Base-by-base conservation (phyloP, 805 yeast species). In the Teunomyces stri region DNA sequence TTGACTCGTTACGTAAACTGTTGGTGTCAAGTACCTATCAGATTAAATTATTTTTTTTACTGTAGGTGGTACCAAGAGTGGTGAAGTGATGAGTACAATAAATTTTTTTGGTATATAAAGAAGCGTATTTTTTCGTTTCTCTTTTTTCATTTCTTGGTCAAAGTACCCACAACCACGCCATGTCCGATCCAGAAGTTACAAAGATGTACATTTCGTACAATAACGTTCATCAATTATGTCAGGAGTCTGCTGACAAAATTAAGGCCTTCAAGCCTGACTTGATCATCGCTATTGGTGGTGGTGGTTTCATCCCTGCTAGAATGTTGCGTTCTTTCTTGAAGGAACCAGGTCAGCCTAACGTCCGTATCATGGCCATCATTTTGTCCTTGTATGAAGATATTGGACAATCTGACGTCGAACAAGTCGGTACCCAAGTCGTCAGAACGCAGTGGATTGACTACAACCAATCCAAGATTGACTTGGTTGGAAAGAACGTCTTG, bases 251-350 rank as follows among this genome's bases (percentile, higher is more conserved):
- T 12, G 81, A 75, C 47, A 79, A 76, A 53, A 79, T 87, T 64
- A 82, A 81, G 65, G 68, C 71, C 22, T 85, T 89, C 74, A 81
- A 88, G 58, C 96, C 96, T 34, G 96, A 91, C 66, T 77, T 89
- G 49, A 88, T 91, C 69, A 88, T 92, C 52, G 97, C 98, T 56
- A 89, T 92, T 60, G 99, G 96, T 61, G 96, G 96, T 58, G 96
- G 99, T 64, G 99, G 98, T 1, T 89, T 92, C 68, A 94, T 92
- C 49, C 99, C 98, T 22, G 97, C 99, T 6, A 82, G 99, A 66
- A 94, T 94, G 70, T 78, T 92, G 65, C 82, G 99, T 67, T 84
- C 98, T 1, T 94, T 92, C 69, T 75, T 92, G 56, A 92, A 91
- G 68, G 87, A 85, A 55, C 88, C 87, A 27, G 96, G 96, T 50